A percentile compares a stretch with the other conserved stretches of the same genome.
These are phyloP conservation scores for Beta corolliflora DNA, from an alignment of 179 eudicot genomes.

Conservation along the genomic window DNA sequence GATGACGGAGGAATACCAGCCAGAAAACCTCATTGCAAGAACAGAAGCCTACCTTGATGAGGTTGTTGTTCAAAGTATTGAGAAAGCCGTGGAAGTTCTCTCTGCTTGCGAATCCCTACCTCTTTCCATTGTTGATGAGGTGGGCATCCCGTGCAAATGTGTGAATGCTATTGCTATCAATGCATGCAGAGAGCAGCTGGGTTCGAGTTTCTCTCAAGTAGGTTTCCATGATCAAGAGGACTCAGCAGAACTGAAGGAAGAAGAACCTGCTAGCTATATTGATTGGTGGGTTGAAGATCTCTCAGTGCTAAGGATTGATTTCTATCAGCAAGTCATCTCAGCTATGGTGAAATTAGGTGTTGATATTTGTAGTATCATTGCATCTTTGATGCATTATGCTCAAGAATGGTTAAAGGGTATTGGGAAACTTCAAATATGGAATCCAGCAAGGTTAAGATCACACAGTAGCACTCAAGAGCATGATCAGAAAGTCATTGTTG, in stretches of 20 bases:
- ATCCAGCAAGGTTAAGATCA: slow-evolving; percentile 53
- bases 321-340: slow-evolving; percentile 49
- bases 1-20: slow-evolving; percentile 62
- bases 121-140: slow-evolving; percentile 38
- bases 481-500: slow-evolving; percentile 56
- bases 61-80: slow-evolving; percentile 54
- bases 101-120: slow-evolving; percentile 51
- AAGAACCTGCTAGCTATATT: slow-evolving; percentile 26
- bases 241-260: slow-evolving; percentile 38
- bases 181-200: slow-evolving; percentile 60
- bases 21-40: slow-evolving; percentile 58
- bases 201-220: slow-evolving; percentile 49
- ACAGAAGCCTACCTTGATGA: slow-evolving; percentile 57
- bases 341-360: slow-evolving; percentile 58
- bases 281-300: slow-evolving; percentile 88
- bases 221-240: slow-evolving; percentile 33
- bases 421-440: slow-evolving; percentile 64
- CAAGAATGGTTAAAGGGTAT: slow-evolving; percentile 57
- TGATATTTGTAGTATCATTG: slow-evolving; percentile 46
- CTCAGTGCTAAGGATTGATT: slow-evolving; percentile 49
- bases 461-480: slow-evolving; percentile 33
- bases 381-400: slow-evolving; percentile 66
- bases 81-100: slow-evolving; percentile 57
- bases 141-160: slow-evolving; percentile 48
- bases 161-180: slow-evolving; percentile 48